Base-by-base conservation (phyloP, 164 flowering plant species). In the Magnolia sinica region DNA sequence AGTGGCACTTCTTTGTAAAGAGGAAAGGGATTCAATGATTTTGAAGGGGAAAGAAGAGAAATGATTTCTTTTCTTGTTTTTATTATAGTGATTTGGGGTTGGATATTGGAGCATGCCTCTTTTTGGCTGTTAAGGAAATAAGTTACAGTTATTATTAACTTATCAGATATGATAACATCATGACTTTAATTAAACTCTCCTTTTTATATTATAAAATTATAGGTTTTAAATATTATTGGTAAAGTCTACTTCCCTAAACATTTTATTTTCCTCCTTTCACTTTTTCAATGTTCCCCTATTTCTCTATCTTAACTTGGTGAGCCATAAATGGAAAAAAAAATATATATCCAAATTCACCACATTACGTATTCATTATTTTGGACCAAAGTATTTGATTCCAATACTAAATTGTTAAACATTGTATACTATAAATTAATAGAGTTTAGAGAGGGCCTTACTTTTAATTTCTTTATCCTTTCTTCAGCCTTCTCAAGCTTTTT, bases 401-500 rank as follows among this genome's bases (percentile, higher is more conserved):
- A n/a, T 31, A 29, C 1, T 9, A 13, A 68, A 18, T 23, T 68
- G 16, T 31, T 68, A 29, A 68, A 27, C 31, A 20, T 68, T 29
- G 50, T 4, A 73, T 1, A 63, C 19, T 55, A 18, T 18, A 19
- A 27, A 59, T 29, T 31, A 16, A 27, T 16, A 22, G 13, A 49
- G 45, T 18, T n/a, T 23, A 18, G 49, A 49, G 19, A 79, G 58
- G 59, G 18, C 23, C 77, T 49, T 80, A 91, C 99, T 91, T 94
- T 91, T 77, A 94, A 79, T 76, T 89, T 90, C 72, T 82, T 82
- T 71, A 88, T 88, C 80, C 87, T 94, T 71, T 83, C 87, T 73
- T 88, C 85, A 49, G 98, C 90, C 79, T 89, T 94, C 76, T 90
- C 97, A 74, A 94, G 92, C 83, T 90, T 91, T 74, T 77, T 80